These are phyloP conservation scores for Lotus japonicus DNA, from an alignment of 306 rosid species.

Conservation along the genomic window DNA sequence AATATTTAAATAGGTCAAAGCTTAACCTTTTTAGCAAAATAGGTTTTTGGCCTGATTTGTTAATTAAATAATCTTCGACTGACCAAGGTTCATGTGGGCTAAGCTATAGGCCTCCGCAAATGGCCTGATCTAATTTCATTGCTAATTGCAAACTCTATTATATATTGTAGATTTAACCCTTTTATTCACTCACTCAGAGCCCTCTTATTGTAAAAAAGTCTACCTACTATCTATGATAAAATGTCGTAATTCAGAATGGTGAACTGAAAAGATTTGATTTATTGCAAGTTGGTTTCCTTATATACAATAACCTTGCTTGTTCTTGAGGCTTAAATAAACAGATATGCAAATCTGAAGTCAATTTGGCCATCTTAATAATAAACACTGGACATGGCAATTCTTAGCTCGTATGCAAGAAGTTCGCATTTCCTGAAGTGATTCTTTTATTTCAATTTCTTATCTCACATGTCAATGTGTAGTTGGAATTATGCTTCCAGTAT, in stretches of 20 bases:
- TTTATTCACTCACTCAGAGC: background rate
- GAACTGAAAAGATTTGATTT: background rate
- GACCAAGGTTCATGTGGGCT: too few relatives aligned
- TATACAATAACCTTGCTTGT: constrained; percentile 1
- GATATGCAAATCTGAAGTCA: background rate
- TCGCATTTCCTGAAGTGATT: background rate
- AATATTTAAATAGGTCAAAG: too few relatives aligned
- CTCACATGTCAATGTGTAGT: background rate
- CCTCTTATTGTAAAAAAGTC: background rate
- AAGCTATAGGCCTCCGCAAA: too few relatives aligned
- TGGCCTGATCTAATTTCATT: too few relatives aligned
- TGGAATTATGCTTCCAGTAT: background rate
- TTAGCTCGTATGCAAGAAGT: background rate
- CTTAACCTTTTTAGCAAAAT: too few relatives aligned
- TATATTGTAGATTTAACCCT: background rate
- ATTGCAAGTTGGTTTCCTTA: background rate
- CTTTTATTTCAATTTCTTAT: background rate
- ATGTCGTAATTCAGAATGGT: background rate
- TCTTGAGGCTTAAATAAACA: background rate
- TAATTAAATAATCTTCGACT: too few relatives aligned
- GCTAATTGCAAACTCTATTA: background rate
- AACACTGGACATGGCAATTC: background rate
- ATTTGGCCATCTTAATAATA: background rate
- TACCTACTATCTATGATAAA: background rate
- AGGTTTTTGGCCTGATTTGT: too few relatives aligned